Evolutionary conservation across 2,329 filamentous ascomycete genomes (phyloP).

Genomic region (Monilinia aucupariae): DNA sequence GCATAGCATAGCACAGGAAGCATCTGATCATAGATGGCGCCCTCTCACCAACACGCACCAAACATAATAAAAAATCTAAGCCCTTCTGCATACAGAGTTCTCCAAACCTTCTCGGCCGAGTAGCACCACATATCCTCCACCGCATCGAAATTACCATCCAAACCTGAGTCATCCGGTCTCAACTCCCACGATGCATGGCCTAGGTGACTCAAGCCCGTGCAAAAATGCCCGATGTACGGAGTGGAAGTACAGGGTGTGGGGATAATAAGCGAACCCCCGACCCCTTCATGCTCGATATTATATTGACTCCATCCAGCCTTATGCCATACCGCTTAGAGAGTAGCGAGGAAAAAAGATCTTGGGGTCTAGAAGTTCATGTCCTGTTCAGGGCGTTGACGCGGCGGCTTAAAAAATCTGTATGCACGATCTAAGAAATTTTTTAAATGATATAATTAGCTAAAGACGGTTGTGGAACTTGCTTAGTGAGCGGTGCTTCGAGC

Average conservation of each 20-base stretch:
- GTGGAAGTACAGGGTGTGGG: background rate
- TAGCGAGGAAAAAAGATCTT: background rate
- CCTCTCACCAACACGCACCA: too few species aligned
- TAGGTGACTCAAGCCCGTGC: background rate
- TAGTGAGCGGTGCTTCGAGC: background rate
- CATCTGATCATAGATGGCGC: background rate
- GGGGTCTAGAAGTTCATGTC: background rate
- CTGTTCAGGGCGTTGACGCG: background rate
- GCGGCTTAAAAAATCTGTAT: background rate
- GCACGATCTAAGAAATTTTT: background rate
- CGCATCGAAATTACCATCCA: background rate
- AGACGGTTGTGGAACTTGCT: background rate
- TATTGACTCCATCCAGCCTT: slow-evolving; percentile 1
- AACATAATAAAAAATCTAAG: background rate
- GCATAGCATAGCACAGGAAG: background rate
- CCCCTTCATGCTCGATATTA: background rate
- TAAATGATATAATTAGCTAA: background rate
- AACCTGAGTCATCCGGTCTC: slow-evolving; percentile 2
- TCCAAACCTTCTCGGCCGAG: background rate
- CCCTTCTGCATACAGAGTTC: background rate
- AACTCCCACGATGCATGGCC: too few species aligned
- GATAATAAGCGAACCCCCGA: slow-evolving; percentile 10
- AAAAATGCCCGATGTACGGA: too few species aligned
- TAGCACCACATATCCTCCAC: background rate
- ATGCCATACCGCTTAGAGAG: background rate